Conservation (phyloP, 495 filamentous ascomycete species). For the Penicillium dipodomyicola region DNA sequence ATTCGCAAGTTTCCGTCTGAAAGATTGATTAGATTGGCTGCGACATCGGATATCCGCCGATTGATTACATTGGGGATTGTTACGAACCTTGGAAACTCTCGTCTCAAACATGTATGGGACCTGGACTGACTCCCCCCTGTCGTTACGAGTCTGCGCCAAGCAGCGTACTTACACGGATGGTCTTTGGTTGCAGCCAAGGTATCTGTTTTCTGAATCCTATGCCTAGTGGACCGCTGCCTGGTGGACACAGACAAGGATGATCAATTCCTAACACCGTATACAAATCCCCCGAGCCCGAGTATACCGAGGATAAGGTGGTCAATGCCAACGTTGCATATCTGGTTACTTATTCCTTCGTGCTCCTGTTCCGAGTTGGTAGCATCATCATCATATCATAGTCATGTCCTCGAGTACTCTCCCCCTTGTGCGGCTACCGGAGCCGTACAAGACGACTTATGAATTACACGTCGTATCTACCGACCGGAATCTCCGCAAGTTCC, state of each 20-base stretch:
- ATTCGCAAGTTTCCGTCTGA: background rate
- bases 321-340: background rate
- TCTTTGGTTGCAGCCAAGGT: background rate
- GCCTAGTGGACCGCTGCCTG: too few species aligned
- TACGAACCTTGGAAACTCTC: background rate
- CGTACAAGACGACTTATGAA: constrained; percentile 25
- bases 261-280: constrained; percentile 1
- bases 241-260: background rate
- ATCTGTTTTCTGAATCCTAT: background rate
- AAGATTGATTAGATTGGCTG: background rate
- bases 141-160: constrained; percentile 1
- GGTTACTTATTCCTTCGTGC: constrained; percentile 3
- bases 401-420: constrained; percentile 10
- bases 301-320: background rate
- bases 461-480: constrained; percentile 21
- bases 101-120: background rate
- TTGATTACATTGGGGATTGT: background rate
- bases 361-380: background rate
- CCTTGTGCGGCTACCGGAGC: constrained; percentile 24
- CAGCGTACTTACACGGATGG: background rate
- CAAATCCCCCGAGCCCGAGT: background rate
- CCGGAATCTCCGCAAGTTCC: constrained; percentile 17
- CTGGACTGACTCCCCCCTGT: background rate
- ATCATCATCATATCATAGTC: background rate
- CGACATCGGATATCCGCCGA: constrained; percentile 1